phyloP scores from a whole-genome alignment of 176 grass and related monocot species.

The Saccharum officinarum region DNA sequence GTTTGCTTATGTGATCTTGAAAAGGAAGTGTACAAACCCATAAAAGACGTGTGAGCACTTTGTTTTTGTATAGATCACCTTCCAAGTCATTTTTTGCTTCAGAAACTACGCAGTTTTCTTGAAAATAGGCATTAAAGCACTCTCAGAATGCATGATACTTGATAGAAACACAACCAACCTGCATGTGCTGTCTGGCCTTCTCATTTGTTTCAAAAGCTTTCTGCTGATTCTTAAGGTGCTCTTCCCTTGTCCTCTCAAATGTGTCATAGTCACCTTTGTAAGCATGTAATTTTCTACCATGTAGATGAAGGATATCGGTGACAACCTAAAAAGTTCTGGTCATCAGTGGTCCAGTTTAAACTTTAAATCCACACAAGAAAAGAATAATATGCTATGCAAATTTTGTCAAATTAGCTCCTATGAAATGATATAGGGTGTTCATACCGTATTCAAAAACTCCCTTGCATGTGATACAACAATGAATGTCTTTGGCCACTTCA shows the following conservation, averaged over 20 bases:
- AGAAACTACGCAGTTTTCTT: not conserved
- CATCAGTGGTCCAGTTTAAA: constrained; percentile 33
- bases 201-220: constrained; percentile 93
- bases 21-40: constrained; percentile 9
- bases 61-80: not conserved
- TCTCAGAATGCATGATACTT: not conserved
- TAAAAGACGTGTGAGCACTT: not conserved
- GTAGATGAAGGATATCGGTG: constrained; percentile 92
- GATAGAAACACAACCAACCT: constrained; percentile 57
- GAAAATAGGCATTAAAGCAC: not conserved
- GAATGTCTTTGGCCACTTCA: constrained; percentile 97
- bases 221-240: constrained; percentile 88
- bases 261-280: constrained; percentile 99
- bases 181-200: constrained; percentile 86
- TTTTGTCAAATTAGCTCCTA: constrained; percentile 13
- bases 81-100: not conserved
- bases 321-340: constrained; percentile 64
- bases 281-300: constrained; percentile 73
- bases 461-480: constrained; percentile 96
- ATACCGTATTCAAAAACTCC: constrained; percentile 97
- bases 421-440: not conserved
- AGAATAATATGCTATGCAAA: not conserved
- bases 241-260: constrained; percentile 87
- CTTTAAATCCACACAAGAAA: not conserved
- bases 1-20: not conserved